A percentile compares a stretch with the other conserved stretches of the same genome.
Evolutionary conservation across 192 early-diverging fungal genomes (phyloP).

Genomic region (Gigaspora rosea): DNA sequence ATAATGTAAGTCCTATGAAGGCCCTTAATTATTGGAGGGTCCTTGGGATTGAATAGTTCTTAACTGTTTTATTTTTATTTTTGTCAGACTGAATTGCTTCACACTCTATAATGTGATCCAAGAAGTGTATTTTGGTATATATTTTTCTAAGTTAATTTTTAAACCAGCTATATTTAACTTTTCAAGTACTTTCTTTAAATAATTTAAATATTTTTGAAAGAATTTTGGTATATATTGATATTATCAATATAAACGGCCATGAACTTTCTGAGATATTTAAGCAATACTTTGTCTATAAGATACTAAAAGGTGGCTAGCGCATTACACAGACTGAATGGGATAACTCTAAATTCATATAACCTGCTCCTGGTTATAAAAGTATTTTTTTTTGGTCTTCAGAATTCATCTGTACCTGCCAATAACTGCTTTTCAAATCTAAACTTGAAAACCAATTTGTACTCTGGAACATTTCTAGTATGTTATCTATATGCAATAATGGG

Average conservation of each 20-base stretch:
- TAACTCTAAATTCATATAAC: constrained; percentile 21
- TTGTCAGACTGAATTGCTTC: not conserved
- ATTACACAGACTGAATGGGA: constrained; percentile 40
- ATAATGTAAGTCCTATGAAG: not conserved
- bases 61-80: not conserved
- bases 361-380: constrained; percentile 31
- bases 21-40: not conserved
- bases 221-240: constrained; percentile 32
- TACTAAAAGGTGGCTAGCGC: constrained; percentile 32
- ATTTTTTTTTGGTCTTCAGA: constrained; percentile 2
- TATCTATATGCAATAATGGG: constrained; percentile 44
- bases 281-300: constrained; percentile 11
- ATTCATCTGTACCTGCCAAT: constrained; percentile 28
- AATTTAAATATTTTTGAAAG: constrained; percentile 31
- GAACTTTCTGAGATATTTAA: not conserved
- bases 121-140: not conserved
- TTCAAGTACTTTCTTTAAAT: not conserved
- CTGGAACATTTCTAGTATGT: constrained; percentile 32
- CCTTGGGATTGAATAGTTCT: not conserved
- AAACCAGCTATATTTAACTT: not conserved
- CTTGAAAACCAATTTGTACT: constrained; percentile 20
- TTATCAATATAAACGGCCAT: constrained; percentile 41
- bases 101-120: not conserved
- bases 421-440: constrained; percentile 30
- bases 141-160: not conserved